Evolutionary conservation across 805 yeast genomes (phyloP), one percentile per base, ranked within the genome.

Genomic region (Pichia californica): DNA sequence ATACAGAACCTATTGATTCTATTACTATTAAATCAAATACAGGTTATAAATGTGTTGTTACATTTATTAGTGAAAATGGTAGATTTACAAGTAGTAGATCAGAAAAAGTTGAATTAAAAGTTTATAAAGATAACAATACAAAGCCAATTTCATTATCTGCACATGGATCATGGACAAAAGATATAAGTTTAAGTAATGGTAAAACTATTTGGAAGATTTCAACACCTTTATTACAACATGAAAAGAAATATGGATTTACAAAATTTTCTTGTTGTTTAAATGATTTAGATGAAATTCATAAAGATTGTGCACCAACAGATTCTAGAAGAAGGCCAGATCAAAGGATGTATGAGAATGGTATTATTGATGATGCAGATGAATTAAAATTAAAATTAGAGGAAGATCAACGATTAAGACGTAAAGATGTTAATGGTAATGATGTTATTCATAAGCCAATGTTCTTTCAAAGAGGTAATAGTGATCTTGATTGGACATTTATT

Each of bases 321-420:
- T 84, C 96, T 7, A 76, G 99, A 56, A 63, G 80, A 36, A 75
- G 99, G 57, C 98, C 97, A 0, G 99, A 93, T 60, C 77, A 88
- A 56, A 67, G 75, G 35, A 62, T 68, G 2, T 88, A 87, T 53
- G 95, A 87, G 57, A 58, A 72, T 15, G 93, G 88, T 2, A 67
- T 78, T 19, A 64, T 81, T 10, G 86, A 78, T 18, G 63, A 69
- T 41, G 96, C 98, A 0, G 97, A 91, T 58, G 53, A 49, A 1
- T 50, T 77, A 49, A 93, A 93, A 58, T 59, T 77, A 31, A 64
- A 71, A 30, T 66, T 89, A 16, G 99, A 93, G 58, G 86, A 83
- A 55, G 68, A 67, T 25, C 99, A 93, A 66, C 75, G 99, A 55
- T 76, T 68, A 7, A 73, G 95, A 56, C 76, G 99, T 52, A 76